Conservation (phyloP, 805 yeast genomes). For the Suhomyces faveliae region DNA sequence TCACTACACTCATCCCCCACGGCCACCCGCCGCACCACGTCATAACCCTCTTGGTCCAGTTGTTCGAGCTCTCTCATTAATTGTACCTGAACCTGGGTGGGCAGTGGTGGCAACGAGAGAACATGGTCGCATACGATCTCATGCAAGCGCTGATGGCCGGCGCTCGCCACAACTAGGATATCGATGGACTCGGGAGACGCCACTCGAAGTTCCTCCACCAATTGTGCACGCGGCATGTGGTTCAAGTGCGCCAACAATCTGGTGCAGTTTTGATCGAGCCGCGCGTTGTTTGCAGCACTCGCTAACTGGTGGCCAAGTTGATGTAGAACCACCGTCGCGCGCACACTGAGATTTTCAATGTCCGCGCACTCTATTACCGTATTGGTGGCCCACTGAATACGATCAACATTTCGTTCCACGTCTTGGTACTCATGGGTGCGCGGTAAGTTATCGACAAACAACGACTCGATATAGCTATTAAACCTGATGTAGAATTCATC, state of each 20-base stretch:
- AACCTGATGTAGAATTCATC: slow-evolving; percentile 20
- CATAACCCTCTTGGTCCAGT: neutral
- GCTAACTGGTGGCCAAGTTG: slow-evolving; percentile 25
- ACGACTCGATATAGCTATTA: slow-evolving; percentile 26
- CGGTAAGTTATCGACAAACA: slow-evolving; percentile 28
- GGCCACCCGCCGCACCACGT: neutral
- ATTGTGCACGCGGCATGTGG: neutral
- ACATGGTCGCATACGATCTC: neutral
- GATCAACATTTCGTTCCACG: slow-evolving; percentile 25
- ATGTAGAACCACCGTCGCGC: slow-evolving; percentile 15
- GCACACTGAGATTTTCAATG: slow-evolving; percentile 3
- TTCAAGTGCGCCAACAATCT: neutral
- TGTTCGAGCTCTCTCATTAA: neutral
- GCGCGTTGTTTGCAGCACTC: slow-evolving; percentile 9
- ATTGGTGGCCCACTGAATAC: slow-evolving; percentile 16
- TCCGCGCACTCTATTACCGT: neutral
- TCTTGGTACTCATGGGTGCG: slow-evolving; percentile 36
- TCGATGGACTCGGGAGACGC: neutral
- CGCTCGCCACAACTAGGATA: slow-evolving; percentile 6
- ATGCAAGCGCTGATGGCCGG: neutral
- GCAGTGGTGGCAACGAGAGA: neutral
- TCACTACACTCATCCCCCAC: slow-evolving; percentile 12
- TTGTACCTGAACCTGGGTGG: neutral
- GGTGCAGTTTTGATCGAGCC: slow-evolving; percentile 1
- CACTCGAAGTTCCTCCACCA: neutral